Conservation (phyloP, 306 rosid genomes). For the Sesbania bispinosa region DNA sequence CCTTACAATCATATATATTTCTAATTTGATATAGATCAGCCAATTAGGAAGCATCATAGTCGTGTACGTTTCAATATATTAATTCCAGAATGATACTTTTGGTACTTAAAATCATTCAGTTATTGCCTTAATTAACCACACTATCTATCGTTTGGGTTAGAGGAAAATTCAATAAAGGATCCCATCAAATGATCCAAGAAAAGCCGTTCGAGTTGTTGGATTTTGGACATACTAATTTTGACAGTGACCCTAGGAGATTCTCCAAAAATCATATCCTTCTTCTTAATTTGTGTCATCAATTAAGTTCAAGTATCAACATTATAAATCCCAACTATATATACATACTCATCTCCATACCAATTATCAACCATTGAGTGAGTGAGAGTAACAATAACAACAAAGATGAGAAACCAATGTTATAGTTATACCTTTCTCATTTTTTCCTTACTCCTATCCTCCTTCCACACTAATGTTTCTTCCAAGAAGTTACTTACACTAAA, state of each 20-base stretch:
- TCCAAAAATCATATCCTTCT: neutral
- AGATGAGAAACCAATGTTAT: neutral
- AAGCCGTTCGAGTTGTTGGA: neutral
- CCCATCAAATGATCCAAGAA: constrained; percentile 4
- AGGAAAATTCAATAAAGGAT: neutral
- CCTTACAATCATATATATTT: too few relatives aligned
- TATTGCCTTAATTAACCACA: neutral
- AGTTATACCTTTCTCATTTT: neutral
- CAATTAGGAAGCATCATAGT: too few relatives aligned
- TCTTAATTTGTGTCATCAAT: neutral
- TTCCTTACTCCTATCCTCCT: neutral
- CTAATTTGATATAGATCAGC: too few relatives aligned
- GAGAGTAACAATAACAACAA: neutral
- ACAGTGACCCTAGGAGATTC: neutral
- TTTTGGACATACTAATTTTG: neutral
- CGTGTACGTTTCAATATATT: too few relatives aligned
- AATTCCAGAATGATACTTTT: neutral
- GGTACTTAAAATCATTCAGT: neutral
- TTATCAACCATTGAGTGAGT: neutral
- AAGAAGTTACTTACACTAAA: neutral
- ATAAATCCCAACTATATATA: neutral
- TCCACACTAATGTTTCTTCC: neutral
- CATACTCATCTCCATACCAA: too few relatives aligned
- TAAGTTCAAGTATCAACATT: neutral
- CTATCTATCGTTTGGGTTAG: neutral